These are phyloP conservation scores for Auriscalpium microsporum DNA, from an alignment of 768 basidiomycete species.

Conservation along the genomic window DNA sequence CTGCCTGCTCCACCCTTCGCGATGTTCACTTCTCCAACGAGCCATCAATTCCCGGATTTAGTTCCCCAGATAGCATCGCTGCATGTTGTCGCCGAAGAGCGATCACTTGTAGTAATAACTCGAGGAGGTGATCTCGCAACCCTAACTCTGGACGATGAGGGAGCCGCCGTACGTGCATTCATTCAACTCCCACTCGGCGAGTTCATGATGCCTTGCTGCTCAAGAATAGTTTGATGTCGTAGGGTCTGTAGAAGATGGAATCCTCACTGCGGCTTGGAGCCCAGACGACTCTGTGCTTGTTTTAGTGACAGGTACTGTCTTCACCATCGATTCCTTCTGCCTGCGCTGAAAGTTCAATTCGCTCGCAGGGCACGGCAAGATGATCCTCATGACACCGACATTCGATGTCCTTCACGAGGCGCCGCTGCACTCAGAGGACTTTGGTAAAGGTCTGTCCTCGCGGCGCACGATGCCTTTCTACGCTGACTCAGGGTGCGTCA, in stretches of 20 bases:
- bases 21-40: slow-evolving; percentile 9
- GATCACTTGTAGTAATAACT: slow-evolving; percentile 56
- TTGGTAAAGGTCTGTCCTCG: slow-evolving; percentile 65
- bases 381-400: slow-evolving; percentile 80
- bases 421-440: slow-evolving; percentile 61
- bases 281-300: slow-evolving; percentile 87
- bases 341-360: not conserved
- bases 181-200: not conserved
- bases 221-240: slow-evolving; percentile 62
- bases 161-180: slow-evolving; percentile 31
- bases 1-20: slow-evolving; percentile 1
- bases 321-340: not conserved
- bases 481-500: slow-evolving; percentile 21
- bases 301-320: slow-evolving; percentile 60
- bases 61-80: slow-evolving; percentile 35
- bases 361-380: slow-evolving; percentile 55
- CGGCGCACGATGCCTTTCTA: not conserved
- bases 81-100: slow-evolving; percentile 58
- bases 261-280: slow-evolving; percentile 79
- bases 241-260: slow-evolving; percentile 79
- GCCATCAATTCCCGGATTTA: slow-evolving; percentile 4
- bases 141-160: slow-evolving; percentile 44
- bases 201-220: not conserved
- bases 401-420: slow-evolving; percentile 86
- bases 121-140: slow-evolving; percentile 79